Base-by-base conservation (phyloP, 2,329 filamentous ascomycete genomes). In the Exophiala sideris region DNA sequence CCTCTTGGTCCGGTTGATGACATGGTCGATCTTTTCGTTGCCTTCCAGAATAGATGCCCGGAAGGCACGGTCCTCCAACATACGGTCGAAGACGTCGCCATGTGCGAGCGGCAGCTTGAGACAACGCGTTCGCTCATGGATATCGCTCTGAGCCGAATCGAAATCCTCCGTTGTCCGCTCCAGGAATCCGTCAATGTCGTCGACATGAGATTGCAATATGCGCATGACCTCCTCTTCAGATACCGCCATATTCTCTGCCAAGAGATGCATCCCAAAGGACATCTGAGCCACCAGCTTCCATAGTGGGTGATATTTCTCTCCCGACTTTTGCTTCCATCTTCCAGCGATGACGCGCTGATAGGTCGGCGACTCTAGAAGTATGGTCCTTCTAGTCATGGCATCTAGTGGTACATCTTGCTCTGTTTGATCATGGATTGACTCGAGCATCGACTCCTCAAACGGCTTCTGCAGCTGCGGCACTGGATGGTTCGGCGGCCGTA, bases 221-320 rank as follows among this genome's bases (percentile, higher is more conserved):
- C 81, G 85, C 59, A 96, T 86, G 10, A 96, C 92, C 68, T 95
- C 89, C 33, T 84, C 79, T 62, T 95, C 88, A 62, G 89, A 95
- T 71, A 92, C 95, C 49, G 94, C 91, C 69, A 95, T 83, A 57
- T 86, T 85, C 65, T 91, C 86, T 51, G 95, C 83, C 53, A 97
- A 74, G 41, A 97, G 77, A 69, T 96, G 91, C 35, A 97, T 86
- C 16, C 94, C 92, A 70, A 97, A 97, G 1, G 90, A 87, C 63
- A 97, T 91, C 71, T 97, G 92, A 12, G 92, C 86, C 67, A 95
- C 82, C 45, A 96, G 82, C 73, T 96, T 96, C 77, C 87, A 86
- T 56, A 97, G 76, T 59, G 95, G 90, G 67, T 97, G 94, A 66
- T 90, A 87, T 65, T 83, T 82, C 68, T 94, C 89, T 40, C 84